Conservation (phyloP, 179 eudicot species). For the Carnegiea gigantea region DNA sequence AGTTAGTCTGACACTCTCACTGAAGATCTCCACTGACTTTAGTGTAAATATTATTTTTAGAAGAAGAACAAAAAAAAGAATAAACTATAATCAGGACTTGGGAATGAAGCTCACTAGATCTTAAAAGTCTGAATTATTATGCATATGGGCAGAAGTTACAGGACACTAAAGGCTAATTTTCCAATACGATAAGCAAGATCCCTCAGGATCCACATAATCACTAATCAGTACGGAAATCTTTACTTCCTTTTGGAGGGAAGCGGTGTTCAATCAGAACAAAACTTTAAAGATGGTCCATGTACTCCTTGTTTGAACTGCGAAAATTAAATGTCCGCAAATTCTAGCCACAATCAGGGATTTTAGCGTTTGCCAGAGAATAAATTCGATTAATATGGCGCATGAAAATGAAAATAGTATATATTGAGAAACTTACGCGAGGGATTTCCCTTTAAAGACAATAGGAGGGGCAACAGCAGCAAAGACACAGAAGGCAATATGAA, state of each 20-base stretch:
- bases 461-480: constrained; percentile 99
- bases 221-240: neutral
- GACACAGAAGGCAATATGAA: constrained; percentile 75
- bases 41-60: neutral
- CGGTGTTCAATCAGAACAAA: neutral
- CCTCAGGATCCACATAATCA: neutral
- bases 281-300: neutral
- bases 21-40: neutral
- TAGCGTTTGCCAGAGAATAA: neutral
- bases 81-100: no score
- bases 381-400: neutral
- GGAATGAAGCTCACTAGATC: neutral
- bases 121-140: neutral
- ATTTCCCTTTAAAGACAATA: constrained; percentile 78
- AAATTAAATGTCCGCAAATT: neutral
- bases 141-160: neutral
- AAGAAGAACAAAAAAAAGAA: no score
- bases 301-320: neutral
- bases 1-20: no score
- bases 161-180: no score
- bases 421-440: constrained; percentile 73
- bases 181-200: neutral
- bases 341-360: neutral
- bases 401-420: neutral
- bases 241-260: no score